Percentiles rank a stretch among this genome's conserved stretches.
Evolutionary conservation across 169 alveolate species (phyloP).

Genomic region (Babesia microti): DNA sequence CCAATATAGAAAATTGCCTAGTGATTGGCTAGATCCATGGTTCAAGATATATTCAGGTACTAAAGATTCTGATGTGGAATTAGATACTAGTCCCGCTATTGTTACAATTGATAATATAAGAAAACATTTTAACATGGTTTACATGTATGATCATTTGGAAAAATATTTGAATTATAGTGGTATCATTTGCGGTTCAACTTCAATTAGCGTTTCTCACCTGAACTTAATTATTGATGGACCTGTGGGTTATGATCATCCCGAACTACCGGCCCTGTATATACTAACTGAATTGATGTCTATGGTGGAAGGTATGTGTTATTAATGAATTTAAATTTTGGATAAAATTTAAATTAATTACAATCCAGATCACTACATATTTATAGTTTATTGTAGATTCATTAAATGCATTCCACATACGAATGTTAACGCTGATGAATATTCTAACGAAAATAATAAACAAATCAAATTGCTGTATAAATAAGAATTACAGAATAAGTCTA

Average conservation of each 20-base stretch:
- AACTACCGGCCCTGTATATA: constrained; percentile 29
- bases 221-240: constrained; percentile 43
- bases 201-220: constrained; percentile 52
- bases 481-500: neutral
- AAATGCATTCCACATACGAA: too few species aligned
- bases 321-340: neutral
- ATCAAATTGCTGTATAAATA: too few species aligned
- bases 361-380: too few species aligned
- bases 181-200: constrained; percentile 26
- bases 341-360: neutral
- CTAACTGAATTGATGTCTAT: constrained; percentile 48
- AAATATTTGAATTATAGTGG: constrained; percentile 23
- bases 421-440: too few species aligned
- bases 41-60: too few species aligned
- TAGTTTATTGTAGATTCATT: too few species aligned
- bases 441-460: too few species aligned
- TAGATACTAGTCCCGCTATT: too few species aligned
- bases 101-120: too few species aligned
- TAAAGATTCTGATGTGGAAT: too few species aligned
- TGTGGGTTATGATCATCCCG: constrained; percentile 34
- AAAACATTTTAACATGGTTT: constrained; percentile 16
- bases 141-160: constrained; percentile 16
- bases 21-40: constrained; percentile 18
- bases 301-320: constrained; percentile 40
- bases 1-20: constrained; percentile 13